These are phyloP conservation scores for Didymosphaeria variabile DNA, from an alignment of 2,329 filamentous ascomycete genomes.

Conservation along the genomic window DNA sequence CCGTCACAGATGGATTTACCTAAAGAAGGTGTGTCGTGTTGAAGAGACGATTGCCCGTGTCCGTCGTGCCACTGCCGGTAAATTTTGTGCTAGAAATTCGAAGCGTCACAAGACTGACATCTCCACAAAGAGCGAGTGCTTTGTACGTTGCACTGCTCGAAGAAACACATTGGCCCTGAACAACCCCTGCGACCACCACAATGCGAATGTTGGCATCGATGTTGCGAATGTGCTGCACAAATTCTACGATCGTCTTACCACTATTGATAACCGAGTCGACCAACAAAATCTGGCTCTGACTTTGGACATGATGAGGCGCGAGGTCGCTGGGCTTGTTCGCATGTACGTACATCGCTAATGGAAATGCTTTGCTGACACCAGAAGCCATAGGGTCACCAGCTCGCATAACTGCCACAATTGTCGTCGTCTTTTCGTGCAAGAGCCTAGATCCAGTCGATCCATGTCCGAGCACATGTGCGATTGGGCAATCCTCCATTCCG, in stretches of 20 bases:
- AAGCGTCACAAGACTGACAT: constrained; percentile 58
- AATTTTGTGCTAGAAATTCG: constrained; percentile 66
- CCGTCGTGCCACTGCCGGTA: constrained; percentile 60
- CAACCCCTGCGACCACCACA: constrained; percentile 64
- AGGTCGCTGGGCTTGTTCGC: constrained; percentile 55
- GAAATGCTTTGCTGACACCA: constrained; percentile 64
- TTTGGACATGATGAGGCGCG: constrained; percentile 26
- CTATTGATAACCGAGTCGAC: constrained; percentile 69
- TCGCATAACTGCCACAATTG: constrained; percentile 67
- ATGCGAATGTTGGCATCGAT: constrained; percentile 56
- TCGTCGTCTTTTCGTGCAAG: constrained; percentile 56
- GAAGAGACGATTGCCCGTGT: constrained; percentile 69
- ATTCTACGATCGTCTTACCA: constrained; percentile 60
- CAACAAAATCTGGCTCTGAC: constrained; percentile 55
- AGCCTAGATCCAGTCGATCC: constrained; percentile 58
- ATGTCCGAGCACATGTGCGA: constrained; percentile 63
- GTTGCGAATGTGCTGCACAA: constrained; percentile 58
- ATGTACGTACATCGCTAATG: constrained; percentile 62
- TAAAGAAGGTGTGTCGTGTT: constrained; percentile 61
- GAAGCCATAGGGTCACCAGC: constrained; percentile 69
- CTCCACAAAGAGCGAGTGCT: constrained; percentile 10
- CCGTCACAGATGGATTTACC: background rate
- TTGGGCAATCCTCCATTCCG: constrained; percentile 60
- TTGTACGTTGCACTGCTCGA: constrained; percentile 9
- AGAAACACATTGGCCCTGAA: constrained; percentile 53